Evolutionary conservation across 75 land plant species (phyloP).

Genomic region (Adiantum capillusveneris): DNA sequence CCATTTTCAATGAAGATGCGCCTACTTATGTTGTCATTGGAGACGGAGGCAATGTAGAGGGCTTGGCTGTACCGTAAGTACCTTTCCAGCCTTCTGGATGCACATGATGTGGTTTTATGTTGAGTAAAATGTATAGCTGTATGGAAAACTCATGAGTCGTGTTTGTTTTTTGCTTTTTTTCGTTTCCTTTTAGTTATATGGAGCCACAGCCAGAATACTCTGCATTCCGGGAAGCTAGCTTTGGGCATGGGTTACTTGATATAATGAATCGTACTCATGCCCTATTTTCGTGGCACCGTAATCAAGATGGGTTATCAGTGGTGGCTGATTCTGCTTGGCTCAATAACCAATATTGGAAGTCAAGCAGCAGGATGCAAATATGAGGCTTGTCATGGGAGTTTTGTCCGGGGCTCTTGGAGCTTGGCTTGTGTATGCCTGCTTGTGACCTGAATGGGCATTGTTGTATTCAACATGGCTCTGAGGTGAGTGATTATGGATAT

Average conservation of each 20-base stretch:
- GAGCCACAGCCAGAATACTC: slow-evolving; percentile 28
- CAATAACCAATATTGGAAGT: slow-evolving; percentile 10
- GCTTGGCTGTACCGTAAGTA: slow-evolving; percentile 65
- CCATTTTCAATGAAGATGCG: slow-evolving; percentile 24
- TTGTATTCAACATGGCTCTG: no score
- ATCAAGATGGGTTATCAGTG: slow-evolving; percentile 22
- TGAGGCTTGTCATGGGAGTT: no score
- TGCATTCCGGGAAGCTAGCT: slow-evolving; percentile 29
- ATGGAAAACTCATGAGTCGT: no score
- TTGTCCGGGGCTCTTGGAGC: no score
- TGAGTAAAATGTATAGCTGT: no score
- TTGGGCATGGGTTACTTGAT: slow-evolving; percentile 27
- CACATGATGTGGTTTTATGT: not conserved
- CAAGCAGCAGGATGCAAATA: not conserved
- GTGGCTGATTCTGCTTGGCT: slow-evolving; percentile 11
- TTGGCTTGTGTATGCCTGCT: no score
- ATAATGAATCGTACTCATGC: slow-evolving; percentile 23
- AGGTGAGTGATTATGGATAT: no score
- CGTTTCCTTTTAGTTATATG: not conserved
- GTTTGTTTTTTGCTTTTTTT: not conserved
- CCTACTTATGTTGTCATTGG: slow-evolving; percentile 77
- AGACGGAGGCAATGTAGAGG: slow-evolving; percentile 93
- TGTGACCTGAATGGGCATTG: no score
- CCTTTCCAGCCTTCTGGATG: no score
- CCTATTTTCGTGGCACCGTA: slow-evolving; percentile 22